Conservation (phyloP, 1,284 basidiomycete genomes). For the Cutaneotrichosporon cutaneum region DNA sequence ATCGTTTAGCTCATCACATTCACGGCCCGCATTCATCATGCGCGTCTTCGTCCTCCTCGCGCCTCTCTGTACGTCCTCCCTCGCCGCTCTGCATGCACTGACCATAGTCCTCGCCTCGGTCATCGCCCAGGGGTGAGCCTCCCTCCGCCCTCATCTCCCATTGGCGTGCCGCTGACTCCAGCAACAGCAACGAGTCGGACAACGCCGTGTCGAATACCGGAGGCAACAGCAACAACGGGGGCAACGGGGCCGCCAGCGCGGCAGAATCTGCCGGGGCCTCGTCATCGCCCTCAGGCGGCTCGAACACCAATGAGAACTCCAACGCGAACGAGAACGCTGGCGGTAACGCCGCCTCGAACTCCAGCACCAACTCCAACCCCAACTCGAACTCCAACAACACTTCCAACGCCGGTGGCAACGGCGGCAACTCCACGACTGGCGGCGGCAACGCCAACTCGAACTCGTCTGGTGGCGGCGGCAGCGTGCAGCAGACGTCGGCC, state of each 20-base stretch:
- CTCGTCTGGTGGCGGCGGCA: not conserved
- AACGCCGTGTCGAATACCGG: not conserved
- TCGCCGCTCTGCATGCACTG: not conserved
- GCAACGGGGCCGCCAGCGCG: not conserved
- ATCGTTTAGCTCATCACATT: not conserved
- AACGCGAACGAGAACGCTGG: not conserved
- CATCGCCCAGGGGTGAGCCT: conserved; percentile 1
- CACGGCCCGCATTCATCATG: too few species aligned
- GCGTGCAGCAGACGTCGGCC: not conserved
- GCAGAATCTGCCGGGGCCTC: not conserved
- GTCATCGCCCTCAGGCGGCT: not conserved
- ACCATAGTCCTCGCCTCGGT: not conserved
- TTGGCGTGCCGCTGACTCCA: conserved; percentile 3
- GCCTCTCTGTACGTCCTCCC: not conserved
- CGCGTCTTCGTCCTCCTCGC: conserved; percentile 1
- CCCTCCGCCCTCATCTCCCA: too few species aligned
- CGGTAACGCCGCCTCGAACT: not conserved
- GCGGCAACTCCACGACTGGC: not conserved
- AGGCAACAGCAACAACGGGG: not conserved
- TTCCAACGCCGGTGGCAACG: not conserved
- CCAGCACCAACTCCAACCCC: not conserved
- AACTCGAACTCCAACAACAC: not conserved
- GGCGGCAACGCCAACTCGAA: not conserved
- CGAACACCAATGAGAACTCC: not conserved
- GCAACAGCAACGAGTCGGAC: not conserved